phyloP scores from a whole-genome alignment of 192 early-diverging fungal genomes.

The Coemansia sp. region DNA sequence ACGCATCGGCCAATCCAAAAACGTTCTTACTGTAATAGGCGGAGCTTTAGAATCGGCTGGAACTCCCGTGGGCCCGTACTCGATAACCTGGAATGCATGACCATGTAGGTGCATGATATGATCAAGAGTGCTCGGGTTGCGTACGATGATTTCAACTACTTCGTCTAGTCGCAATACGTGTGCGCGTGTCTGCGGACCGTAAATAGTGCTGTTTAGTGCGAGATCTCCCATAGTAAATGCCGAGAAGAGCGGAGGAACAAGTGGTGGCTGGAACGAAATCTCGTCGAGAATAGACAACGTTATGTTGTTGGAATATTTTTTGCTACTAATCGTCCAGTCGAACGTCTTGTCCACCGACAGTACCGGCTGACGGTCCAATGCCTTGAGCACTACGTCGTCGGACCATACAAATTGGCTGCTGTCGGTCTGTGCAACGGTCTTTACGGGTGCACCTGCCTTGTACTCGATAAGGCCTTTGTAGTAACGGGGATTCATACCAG shows the following conservation, averaged over 20 bases:
- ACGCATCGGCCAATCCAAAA: conserved; percentile 60
- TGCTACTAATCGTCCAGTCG: neutral
- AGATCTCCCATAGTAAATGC: neutral
- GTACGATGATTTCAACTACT: conserved; percentile 62
- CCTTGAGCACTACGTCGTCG: conserved; percentile 20
- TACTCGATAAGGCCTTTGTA: conserved; percentile 16
- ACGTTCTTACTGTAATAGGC: conserved; percentile 66
- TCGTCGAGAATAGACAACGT: neutral
- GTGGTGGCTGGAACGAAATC: neutral
- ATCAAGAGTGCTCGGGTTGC: conserved; percentile 70
- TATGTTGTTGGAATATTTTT: neutral
- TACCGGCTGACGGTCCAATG: neutral
- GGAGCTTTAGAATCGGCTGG: conserved; percentile 36
- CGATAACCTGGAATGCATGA: conserved; percentile 74
- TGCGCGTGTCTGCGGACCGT: conserved; percentile 64
- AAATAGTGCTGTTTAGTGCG: conserved; percentile 4
- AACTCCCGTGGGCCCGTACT: conserved; percentile 50
- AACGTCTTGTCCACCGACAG: conserved; percentile 9
- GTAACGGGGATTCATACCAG: conserved; percentile 47
- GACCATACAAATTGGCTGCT: neutral
- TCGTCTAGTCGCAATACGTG: conserved; percentile 12
- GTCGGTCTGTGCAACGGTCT: neutral
- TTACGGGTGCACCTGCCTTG: neutral
- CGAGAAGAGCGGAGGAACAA: neutral
- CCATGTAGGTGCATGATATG: conserved; percentile 84